Base-by-base conservation (phyloP, 2,329 filamentous ascomycete genomes). In the Xylaria arbuscula region DNA sequence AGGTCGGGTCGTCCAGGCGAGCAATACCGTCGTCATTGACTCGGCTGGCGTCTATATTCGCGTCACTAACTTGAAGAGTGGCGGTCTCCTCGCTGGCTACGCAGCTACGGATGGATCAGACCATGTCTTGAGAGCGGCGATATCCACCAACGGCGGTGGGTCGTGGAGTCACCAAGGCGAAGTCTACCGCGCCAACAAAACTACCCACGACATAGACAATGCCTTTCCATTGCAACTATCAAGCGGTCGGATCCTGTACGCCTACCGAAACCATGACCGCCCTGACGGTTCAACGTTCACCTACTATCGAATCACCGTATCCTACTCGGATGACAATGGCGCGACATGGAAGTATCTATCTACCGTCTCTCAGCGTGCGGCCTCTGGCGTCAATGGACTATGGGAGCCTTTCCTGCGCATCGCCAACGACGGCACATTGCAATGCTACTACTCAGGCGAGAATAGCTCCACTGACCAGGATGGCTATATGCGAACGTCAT, bases 381-480 rank as follows among this genome's bases (percentile, higher is more conserved):
- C 69, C 24, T 64, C 64, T 3, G 68, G 59, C 6, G 54, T 69
- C 15, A 81, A 81, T 38, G 83, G 83, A 2, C 74, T 80, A 4
- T 85, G 83, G 83, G 83, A 85, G 67, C 83, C 83, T 0, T 84
- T 84, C 68, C 59, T 85, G 22, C 76, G 82, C 5, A 70, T 80
- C 1, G 79, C 79, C 0, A 66, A 70, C 0, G 79, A 83, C 62
- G 81, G 81, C 0, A 75, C 76, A 2, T 64, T 84, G 28, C 81
- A 85, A 72, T 76, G 81, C 55, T 85, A 81, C 72, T 85, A 84
- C 70, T 83, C 81, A 4, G 76, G 76, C 1, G 82, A 84, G 74
- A 83, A 81, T 55, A 72, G 45, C 1, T 71, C 60, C 0, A 67
- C 56, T 4, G 81, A 83, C 61, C 83, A 85, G 73, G 81, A 85